These are phyloP conservation scores for Calycina marina DNA, from an alignment of 2,329 filamentous ascomycete genomes.

Conservation along the genomic window DNA sequence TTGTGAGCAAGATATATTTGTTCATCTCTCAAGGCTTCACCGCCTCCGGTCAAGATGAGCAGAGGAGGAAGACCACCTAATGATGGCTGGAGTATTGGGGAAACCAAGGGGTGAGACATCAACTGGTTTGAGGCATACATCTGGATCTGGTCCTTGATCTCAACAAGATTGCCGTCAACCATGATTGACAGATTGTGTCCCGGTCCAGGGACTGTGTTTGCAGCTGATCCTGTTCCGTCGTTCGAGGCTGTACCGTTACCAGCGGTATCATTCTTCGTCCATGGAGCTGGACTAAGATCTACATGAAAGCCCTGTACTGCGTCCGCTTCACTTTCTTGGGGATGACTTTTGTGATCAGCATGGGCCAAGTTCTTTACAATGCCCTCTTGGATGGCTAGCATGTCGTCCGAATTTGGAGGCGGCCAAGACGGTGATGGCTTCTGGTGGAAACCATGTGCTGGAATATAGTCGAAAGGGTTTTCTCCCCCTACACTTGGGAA, in stretches of 20 bases:
- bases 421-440: conserved; percentile 87
- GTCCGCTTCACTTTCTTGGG: conserved; percentile 23
- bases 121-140: conserved; percentile 73
- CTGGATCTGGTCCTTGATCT: conserved; percentile 86
- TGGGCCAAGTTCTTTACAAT: conserved; percentile 36
- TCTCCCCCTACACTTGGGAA: conserved; percentile 77
- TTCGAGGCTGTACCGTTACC: conserved; percentile 18
- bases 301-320: conserved; percentile 25
- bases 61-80: conserved; percentile 82
- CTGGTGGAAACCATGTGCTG: conserved; percentile 74
- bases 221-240: conserved; percentile 11
- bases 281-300: conserved; percentile 11
- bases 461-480: conserved; percentile 73
- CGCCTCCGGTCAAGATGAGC: conserved; percentile 74
- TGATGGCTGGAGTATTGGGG: conserved; percentile 73
- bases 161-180: conserved; percentile 55
- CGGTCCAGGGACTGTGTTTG: conserved; percentile 21
- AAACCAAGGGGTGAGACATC: conserved; percentile 76
- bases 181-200: conserved; percentile 42
- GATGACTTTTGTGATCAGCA: conserved; percentile 20
- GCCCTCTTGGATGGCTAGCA: conserved; percentile 31
- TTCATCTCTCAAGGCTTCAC: conserved; percentile 81
- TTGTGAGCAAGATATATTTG: conserved; percentile 94
- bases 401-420: conserved; percentile 69
- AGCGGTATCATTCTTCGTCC: conserved; percentile 22